Evolutionary conservation across 2,329 filamentous ascomycete species (phyloP).

Genomic region (Aspergillus felis): DNA sequence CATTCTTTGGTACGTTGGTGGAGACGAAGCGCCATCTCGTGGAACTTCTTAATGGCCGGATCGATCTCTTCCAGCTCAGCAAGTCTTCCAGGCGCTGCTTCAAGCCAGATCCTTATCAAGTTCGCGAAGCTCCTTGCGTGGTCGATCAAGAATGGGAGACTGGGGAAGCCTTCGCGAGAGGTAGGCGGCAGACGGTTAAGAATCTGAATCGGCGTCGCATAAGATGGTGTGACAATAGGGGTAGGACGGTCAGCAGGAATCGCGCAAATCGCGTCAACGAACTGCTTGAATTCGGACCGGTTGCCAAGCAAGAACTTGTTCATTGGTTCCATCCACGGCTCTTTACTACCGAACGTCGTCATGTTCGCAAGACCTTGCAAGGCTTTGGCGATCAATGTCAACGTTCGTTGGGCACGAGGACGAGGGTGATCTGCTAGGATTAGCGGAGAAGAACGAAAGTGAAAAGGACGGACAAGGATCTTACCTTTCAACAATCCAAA

Average conservation of each 20-base stretch:
- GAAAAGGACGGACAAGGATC: neutral
- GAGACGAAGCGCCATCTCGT: constrained; percentile 41
- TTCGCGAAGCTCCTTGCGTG: constrained; percentile 79
- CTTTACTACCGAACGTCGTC: constrained; percentile 87
- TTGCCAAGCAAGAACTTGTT: constrained; percentile 77
- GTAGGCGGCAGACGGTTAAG: constrained; percentile 74
- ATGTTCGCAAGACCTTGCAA: constrained; percentile 88
- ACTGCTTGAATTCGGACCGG: constrained; percentile 76
- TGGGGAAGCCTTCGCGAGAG: constrained; percentile 87
- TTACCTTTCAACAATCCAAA: constrained; percentile 75
- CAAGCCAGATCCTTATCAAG: constrained; percentile 61
- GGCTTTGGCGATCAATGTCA: constrained; percentile 89
- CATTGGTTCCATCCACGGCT: constrained; percentile 99
- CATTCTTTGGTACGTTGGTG: constrained; percentile 44
- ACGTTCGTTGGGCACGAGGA: constrained; percentile 74
- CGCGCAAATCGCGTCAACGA: constrained; percentile 80
- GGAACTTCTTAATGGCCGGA: constrained; percentile 38
- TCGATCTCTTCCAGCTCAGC: constrained; percentile 38
- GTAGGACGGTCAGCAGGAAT: constrained; percentile 69
- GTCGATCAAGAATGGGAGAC: constrained; percentile 88
- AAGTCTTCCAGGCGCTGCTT: constrained; percentile 38
- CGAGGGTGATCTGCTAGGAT: constrained; percentile 67
- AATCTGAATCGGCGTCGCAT: constrained; percentile 89
- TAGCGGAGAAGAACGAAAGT: constrained; percentile 17
- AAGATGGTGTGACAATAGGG: constrained; percentile 70